These are phyloP conservation scores for Tetradesmus obliquus DNA, from an alignment of 139 green algal genomes.

Conservation along the genomic window DNA sequence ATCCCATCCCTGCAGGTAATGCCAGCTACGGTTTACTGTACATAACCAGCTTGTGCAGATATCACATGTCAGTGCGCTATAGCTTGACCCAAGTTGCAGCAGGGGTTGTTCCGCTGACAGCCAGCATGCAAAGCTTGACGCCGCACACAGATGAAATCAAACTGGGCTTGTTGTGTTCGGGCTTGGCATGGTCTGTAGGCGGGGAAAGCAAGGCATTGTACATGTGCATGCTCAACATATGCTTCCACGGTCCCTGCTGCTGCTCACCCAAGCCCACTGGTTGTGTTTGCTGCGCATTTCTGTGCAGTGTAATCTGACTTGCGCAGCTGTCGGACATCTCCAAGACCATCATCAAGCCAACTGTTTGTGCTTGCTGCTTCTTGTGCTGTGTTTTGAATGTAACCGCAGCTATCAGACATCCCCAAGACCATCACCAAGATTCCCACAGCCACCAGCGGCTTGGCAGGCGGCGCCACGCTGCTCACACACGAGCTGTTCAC, in stretches of 20 bases:
- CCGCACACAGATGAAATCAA: too few relatives aligned
- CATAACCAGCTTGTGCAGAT: too few relatives aligned
- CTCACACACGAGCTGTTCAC: conserved; percentile 98
- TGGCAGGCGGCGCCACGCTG: conserved; percentile 75
- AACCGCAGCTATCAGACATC: conserved; percentile 88
- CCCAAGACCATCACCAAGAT: conserved; percentile 81
- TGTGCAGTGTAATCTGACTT: neutral
- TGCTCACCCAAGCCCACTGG: too few relatives aligned
- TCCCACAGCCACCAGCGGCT: conserved; percentile 74
- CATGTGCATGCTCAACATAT: neutral
- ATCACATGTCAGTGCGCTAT: too few relatives aligned
- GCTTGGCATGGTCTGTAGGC: too few relatives aligned
- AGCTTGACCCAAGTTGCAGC: too few relatives aligned
- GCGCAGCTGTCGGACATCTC: conserved; percentile 90
- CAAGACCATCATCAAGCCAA: conserved; percentile 64
- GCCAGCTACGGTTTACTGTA: neutral
- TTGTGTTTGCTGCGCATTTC: neutral
- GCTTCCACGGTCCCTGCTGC: neutral
- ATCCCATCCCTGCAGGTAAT: conserved; percentile 82
- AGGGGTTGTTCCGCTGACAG: too few relatives aligned
- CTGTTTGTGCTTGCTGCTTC: neutral
- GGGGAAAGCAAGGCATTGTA: neutral
- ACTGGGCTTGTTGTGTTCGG: too few relatives aligned
- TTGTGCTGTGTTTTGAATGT: neutral
- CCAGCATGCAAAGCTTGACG: too few relatives aligned